phyloP scores from a whole-genome alignment of 148 eudicot genomes.

The Tetragonia tetragonoides region DNA sequence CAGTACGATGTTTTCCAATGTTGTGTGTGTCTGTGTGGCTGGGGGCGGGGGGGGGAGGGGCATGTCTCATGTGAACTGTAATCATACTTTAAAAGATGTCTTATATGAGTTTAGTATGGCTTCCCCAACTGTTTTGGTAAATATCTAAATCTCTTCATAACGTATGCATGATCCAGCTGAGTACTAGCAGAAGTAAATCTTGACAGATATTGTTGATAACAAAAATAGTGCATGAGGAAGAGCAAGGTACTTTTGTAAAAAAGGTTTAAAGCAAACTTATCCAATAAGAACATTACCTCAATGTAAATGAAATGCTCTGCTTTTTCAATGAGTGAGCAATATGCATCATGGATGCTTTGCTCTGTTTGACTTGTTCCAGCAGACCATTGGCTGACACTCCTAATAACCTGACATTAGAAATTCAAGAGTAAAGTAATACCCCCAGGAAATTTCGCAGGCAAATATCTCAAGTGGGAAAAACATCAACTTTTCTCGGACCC shows the following conservation, averaged over 20 bases:
- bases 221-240: not conserved
- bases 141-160: too few species aligned
- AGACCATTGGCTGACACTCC: slow-evolving; percentile 99
- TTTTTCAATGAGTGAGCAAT: slow-evolving; percentile 90
- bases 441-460: not conserved
- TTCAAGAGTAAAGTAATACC: not conserved
- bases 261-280: not conserved
- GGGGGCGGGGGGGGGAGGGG: too few species aligned
- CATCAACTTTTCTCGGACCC: not conserved
- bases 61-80: too few species aligned
- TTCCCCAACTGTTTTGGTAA: too few species aligned
- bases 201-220: not conserved
- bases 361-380: slow-evolving; percentile 98
- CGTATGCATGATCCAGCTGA: too few species aligned
- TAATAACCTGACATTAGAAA: slow-evolving; percentile 55
- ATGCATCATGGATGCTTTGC: slow-evolving; percentile 92
- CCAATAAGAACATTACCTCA: slow-evolving; percentile 53
- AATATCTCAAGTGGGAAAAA: not conserved
- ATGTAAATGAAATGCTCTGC: slow-evolving; percentile 89
- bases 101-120: too few species aligned
- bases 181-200: too few species aligned
- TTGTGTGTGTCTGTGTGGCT: too few species aligned
- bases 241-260: not conserved
- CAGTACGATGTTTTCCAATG: too few species aligned
- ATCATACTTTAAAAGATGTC: too few species aligned